Percentiles rank a stretch among this genome's conserved stretches.
Conservation (phyloP, 805 yeast genomes). For the Candida hispaniensis region DNA sequence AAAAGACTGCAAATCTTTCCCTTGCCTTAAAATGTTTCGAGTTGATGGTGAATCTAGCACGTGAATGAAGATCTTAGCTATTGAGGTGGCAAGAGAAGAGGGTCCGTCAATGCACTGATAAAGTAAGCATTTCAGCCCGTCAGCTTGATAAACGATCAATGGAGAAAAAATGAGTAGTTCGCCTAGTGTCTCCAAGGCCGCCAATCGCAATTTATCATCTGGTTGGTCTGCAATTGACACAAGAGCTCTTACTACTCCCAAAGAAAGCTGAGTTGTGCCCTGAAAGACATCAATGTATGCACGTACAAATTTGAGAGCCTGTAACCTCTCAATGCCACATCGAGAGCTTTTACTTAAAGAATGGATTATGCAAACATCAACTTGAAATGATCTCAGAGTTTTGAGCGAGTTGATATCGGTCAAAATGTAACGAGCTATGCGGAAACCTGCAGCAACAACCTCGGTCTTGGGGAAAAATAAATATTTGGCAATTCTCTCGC, state of each 20-base stretch:
- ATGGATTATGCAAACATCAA: slow-evolving; percentile 54
- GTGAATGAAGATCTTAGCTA: slow-evolving; percentile 39
- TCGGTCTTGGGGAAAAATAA: slow-evolving; percentile 47
- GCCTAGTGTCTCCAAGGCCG: slow-evolving; percentile 44
- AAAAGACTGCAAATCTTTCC: slow-evolving; percentile 50
- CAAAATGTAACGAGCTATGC: slow-evolving; percentile 58
- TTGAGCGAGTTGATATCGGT: slow-evolving; percentile 44
- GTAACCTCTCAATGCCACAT: slow-evolving; percentile 54
- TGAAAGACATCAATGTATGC: slow-evolving; percentile 43
- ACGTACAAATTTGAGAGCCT: slow-evolving; percentile 64
- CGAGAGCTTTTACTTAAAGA: slow-evolving; percentile 51
- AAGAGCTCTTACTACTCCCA: slow-evolving; percentile 57
- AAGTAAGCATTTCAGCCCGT: slow-evolving; percentile 36
- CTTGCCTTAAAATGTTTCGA: slow-evolving; percentile 44
- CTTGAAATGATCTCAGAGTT: slow-evolving; percentile 41
- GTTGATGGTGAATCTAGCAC: slow-evolving; percentile 49
- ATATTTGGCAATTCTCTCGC: slow-evolving; percentile 45
- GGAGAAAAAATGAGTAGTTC: slow-evolving; percentile 42
- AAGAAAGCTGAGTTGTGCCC: slow-evolving; percentile 44
- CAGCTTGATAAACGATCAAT: slow-evolving; percentile 34
- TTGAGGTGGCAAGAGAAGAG: slow-evolving; percentile 35
- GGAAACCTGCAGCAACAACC: slow-evolving; percentile 64
- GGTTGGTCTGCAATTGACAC: slow-evolving; percentile 49
- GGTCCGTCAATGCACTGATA: slow-evolving; percentile 47
- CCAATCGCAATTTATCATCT: slow-evolving; percentile 40